These are phyloP conservation scores for Myotisia sp. DNA, from an alignment of 2,329 filamentous ascomycete species.

Conservation along the genomic window DNA sequence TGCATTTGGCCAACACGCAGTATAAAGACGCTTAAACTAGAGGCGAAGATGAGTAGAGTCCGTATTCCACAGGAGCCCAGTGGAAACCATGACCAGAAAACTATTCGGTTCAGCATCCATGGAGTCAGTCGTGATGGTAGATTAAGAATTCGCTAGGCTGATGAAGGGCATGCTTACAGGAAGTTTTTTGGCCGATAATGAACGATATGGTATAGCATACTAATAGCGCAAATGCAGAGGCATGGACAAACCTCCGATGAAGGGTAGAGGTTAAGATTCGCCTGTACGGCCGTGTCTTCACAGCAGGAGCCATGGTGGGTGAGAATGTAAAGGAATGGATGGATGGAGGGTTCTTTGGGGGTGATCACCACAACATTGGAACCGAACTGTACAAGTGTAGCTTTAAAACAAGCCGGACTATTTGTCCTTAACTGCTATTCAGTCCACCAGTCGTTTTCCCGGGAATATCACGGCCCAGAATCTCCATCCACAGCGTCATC, in stretches of 20 bases:
- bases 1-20: conserved; percentile 76
- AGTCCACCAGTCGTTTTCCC: too few relatives aligned
- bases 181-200: conserved; percentile 53
- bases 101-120: conserved; percentile 31
- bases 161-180: conserved; percentile 40
- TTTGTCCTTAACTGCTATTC: too few relatives aligned
- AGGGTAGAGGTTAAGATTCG: conserved; percentile 82
- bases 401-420: too few relatives aligned
- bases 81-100: conserved; percentile 77
- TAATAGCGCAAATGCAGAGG: conserved; percentile 52
- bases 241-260: conserved; percentile 72
- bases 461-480: too few relatives aligned
- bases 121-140: not conserved
- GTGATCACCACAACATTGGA: too few relatives aligned
- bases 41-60: conserved; percentile 59
- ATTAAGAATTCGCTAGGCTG: conserved; percentile 4
- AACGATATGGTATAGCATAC: conserved; percentile 63
- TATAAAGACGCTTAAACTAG: conserved; percentile 63
- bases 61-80: conserved; percentile 62
- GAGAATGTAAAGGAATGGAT: conserved; percentile 3
- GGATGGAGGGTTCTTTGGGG: too few relatives aligned
- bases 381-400: too few relatives aligned
- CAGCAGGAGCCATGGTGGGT: conserved; percentile 23
- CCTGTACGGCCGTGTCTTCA: conserved; percentile 47
- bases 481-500: too few relatives aligned